Evolutionary conservation across 805 yeast genomes (phyloP), one percentile per base, ranked within the genome.

Genomic region (Starmera quercuum): DNA sequence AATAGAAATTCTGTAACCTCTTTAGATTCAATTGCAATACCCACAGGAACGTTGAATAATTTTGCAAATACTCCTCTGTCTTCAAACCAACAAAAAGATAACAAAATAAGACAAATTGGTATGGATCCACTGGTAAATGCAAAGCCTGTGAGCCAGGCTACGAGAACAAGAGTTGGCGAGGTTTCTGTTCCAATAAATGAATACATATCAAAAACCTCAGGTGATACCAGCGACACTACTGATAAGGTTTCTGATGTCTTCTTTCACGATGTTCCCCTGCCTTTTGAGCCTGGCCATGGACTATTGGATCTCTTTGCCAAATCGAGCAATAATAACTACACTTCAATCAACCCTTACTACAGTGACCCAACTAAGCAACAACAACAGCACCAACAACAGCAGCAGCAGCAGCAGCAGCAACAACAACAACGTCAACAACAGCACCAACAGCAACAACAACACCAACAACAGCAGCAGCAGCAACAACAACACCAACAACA

Each of bases 241-340:
- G 8, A 6, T 6, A 18, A 11, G 4, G 27, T 49, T 7, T 44
- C 46, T 6, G 41, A 43, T 20, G 50, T 45, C 5, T 45, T 51
- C 26, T 49, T 56, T 29, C 57, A 51, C 20, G 64, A 59, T 32
- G 56, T 56, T 11, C 57, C 58, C 7, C 29, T 54, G 10, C 60
- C 59, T 5, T 58, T 56, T 39, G 60, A 56, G 26, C 47, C 58
- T 1, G 53, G 59, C 6, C 58, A 51, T 36, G 72, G 72, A 2
- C 47, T 64, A 14, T 39, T 66, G 29, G 73, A 67, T 39, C 49
- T 63, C 36, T 61, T 66, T 30, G 40, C 58, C 13, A 55, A 55
- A 33, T 28, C 44, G 47, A 13, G 35, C 41, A 22, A 28, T 33
- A 31, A 33, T 44, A 36, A 21, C 28, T 41, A 37, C 45, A 45